Evolutionary conservation across 2,329 filamentous ascomycete genomes (phyloP).

Genomic region (Akanthomyces uredinophilus): DNA sequence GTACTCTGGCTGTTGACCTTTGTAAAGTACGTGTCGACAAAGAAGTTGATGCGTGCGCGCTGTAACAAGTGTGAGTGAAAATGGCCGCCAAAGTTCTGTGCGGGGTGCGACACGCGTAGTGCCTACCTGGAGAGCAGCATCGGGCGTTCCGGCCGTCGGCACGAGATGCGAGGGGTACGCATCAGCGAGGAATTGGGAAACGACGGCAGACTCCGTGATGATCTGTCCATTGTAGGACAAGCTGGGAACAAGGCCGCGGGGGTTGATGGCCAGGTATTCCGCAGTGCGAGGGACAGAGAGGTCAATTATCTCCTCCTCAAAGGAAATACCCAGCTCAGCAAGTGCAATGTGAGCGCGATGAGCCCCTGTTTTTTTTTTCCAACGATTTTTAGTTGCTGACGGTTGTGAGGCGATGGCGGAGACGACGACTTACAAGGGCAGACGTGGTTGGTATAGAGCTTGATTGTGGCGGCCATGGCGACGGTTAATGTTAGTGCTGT

Average conservation of each 20-base stretch:
- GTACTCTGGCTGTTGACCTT: slow-evolving; percentile 51
- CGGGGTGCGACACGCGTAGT: no score
- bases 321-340: slow-evolving; percentile 59
- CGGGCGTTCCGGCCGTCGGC: slow-evolving; percentile 46
- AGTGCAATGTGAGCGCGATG: slow-evolving; percentile 72
- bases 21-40: slow-evolving; percentile 63
- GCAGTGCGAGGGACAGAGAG: slow-evolving; percentile 61
- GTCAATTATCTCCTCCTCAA: slow-evolving; percentile 69
- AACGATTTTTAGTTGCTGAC: background rate
- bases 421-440: slow-evolving; percentile 53
- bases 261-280: slow-evolving; percentile 74
- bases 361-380: slow-evolving; percentile 51
- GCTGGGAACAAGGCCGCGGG: slow-evolving; percentile 70
- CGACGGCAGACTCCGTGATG: slow-evolving; percentile 67
- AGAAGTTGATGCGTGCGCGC: slow-evolving; percentile 65
- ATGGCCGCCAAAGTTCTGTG: no score
- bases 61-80: background rate
- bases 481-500: background rate
- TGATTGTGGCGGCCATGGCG: slow-evolving; percentile 45
- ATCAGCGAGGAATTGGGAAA: slow-evolving; percentile 68
- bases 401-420: background rate
- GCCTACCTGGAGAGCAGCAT: slow-evolving; percentile 45
- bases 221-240: slow-evolving; percentile 63
- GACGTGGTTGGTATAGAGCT: slow-evolving; percentile 62
- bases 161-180: slow-evolving; percentile 62